Percentiles rank a stretch among this genome's conserved stretches.
These are phyloP conservation scores for Entomophthora muscae DNA, from an alignment of 371 early-diverging fungal species.

Conservation along the genomic window DNA sequence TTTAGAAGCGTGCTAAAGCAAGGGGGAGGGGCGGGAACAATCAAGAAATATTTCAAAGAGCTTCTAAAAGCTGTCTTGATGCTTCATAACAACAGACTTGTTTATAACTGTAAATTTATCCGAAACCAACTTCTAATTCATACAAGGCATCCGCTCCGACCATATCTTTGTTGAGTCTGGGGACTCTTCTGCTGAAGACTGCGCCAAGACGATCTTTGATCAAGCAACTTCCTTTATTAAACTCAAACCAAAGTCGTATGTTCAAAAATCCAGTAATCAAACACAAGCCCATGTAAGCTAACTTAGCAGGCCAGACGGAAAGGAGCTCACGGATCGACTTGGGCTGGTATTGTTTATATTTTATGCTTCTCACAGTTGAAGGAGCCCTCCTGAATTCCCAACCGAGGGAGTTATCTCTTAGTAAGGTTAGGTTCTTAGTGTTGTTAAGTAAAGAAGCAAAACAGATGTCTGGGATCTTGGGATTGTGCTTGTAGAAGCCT, in stretches of 20 bases:
- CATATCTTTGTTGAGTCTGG: slow-evolving; percentile 24
- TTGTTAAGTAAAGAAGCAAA: slow-evolving; percentile 19
- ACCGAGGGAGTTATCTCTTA: slow-evolving; percentile 18
- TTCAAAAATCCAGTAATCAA: background rate
- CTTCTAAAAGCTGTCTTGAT: background rate
- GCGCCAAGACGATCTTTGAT: slow-evolving; percentile 9
- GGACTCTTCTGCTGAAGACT: slow-evolving; percentile 18
- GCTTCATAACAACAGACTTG: background rate
- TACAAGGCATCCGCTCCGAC: slow-evolving; percentile 17
- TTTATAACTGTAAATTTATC: slow-evolving; percentile 9
- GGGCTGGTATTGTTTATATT: background rate
- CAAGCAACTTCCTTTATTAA: slow-evolving; percentile 15
- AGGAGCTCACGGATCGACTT: background rate
- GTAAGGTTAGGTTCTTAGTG: background rate
- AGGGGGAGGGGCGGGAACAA: background rate
- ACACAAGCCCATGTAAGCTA: background rate
- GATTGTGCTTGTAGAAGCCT: slow-evolving; percentile 49
- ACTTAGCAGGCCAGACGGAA: background rate
- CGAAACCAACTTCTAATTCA: no score
- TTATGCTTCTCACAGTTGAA: background rate
- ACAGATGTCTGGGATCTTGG: slow-evolving; percentile 64
- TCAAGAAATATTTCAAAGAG: background rate
- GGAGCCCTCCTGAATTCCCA: slow-evolving; percentile 26
- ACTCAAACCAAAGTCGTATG: slow-evolving; percentile 4
- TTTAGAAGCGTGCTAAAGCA: background rate